Evolutionary conservation across 768 basidiomycete species (phyloP), one percentile per base, ranked within the genome.

Genomic region (Leccinum truebloodii): DNA sequence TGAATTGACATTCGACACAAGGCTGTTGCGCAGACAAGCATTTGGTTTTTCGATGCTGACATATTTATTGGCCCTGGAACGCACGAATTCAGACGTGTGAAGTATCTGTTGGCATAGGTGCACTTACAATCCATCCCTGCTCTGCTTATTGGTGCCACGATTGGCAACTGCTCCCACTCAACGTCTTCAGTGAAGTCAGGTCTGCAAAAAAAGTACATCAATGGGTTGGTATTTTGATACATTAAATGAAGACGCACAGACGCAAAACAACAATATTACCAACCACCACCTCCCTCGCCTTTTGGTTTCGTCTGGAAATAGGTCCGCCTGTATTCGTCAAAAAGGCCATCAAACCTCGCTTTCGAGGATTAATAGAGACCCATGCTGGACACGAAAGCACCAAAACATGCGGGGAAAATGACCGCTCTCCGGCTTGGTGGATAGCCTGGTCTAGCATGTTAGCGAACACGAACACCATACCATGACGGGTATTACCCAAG

Each of bases 21-120:
- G 2, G 87, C 80, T 4, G 82, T 63, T 8, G 82, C 79, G 65
- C 84, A 87, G 9, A 90, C 61, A 44, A 90, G 75, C 12, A 76
- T 72, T 54, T 78, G 74, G 65, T 88, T 90, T 34, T 83, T 89
- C 5, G 91, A 92, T 3, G 80, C 57, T 1, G 74, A 72, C 16
- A 82, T 80, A 60, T 78, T 80, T 28, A 86, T 68, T 4, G 89
- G 87, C 59, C 88, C 90, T 92, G 13, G 49, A 58, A 60, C 44
- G 57, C 14, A 35, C 22, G 4, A 5, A 55, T 51, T 54, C 39
- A 55, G 59, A 46, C 37, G 28, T 26, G 6, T 44, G 37, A 6
- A 12, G n/a, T 50, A 22, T 10, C 16, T 44, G 24, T 6, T n/a
- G 57, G 34, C 2, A 52, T 8, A 35, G 28, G 51, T 34, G 26